These are phyloP conservation scores for Ananas comosus DNA, from an alignment of 176 grass and related monocot genomes.

Conservation along the genomic window DNA sequence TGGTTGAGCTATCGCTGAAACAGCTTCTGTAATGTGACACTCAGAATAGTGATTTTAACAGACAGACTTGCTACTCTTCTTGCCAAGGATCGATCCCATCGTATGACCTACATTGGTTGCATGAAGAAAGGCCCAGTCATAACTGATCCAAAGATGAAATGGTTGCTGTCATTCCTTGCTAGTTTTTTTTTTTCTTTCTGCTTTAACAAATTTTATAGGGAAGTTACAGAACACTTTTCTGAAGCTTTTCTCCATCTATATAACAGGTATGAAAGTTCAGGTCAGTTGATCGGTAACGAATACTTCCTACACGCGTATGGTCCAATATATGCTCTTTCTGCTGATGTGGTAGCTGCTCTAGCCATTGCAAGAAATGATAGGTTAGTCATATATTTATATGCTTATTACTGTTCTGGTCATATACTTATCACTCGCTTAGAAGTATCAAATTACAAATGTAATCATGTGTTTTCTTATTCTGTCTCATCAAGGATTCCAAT, in stretches of 20 bases:
- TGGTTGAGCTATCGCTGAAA: slow-evolving; percentile 15
- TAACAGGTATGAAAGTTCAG: slow-evolving; percentile 90
- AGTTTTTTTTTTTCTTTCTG: background rate
- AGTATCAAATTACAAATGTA: background rate
- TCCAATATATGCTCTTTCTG: slow-evolving; percentile 79
- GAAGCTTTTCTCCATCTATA: slow-evolving; percentile 8
- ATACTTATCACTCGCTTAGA: background rate
- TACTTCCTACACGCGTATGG: slow-evolving; percentile 86
- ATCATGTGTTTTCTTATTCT: background rate
- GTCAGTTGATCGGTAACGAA: slow-evolving; percentile 70
- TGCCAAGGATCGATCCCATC: slow-evolving; percentile 73
- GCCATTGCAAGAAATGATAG: slow-evolving; percentile 66
- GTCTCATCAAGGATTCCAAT: no score
- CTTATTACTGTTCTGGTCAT: background rate
- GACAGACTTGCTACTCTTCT: slow-evolving; percentile 96
- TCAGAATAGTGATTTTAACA: slow-evolving; percentile 18
- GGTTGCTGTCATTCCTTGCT: slow-evolving; percentile 32
- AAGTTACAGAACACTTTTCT: background rate
- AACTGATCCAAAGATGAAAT: slow-evolving; percentile 84
- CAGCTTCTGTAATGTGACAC: background rate
- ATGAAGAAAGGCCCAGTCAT: slow-evolving; percentile 98
- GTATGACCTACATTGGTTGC: slow-evolving; percentile 76
- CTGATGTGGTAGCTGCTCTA: slow-evolving; percentile 62
- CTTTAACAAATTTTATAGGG: slow-evolving; percentile 19
- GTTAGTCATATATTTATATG: slow-evolving; percentile 18